Evolutionary conservation across 495 filamentous ascomycete genomes (phyloP).

Genomic region (Xylaria curta): DNA sequence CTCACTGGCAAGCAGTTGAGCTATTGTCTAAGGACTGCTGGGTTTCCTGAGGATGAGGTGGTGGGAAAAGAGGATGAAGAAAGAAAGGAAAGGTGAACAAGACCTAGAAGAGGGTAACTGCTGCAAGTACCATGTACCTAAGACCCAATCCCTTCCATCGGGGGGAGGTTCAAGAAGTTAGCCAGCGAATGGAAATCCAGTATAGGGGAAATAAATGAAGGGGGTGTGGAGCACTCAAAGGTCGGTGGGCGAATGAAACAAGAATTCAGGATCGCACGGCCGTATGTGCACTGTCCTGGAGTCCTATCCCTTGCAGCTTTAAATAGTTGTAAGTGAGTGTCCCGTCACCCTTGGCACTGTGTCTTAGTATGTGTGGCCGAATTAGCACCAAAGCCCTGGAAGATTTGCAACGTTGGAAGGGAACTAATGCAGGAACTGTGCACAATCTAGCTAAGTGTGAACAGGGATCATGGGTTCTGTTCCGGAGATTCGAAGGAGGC

Average conservation of each 20-base stretch:
- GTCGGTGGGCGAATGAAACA: slow-evolving; percentile 26
- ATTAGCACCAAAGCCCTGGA: slow-evolving; percentile 21
- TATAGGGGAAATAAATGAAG: slow-evolving; percentile 45
- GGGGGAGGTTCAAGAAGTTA: slow-evolving; percentile 21
- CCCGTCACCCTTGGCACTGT: neutral
- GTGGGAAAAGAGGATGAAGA: slow-evolving; percentile 43
- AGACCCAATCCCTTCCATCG: slow-evolving; percentile 23
- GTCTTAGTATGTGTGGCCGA: slow-evolving; percentile 28
- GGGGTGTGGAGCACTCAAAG: slow-evolving; percentile 36
- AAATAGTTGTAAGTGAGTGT: slow-evolving; percentile 15
- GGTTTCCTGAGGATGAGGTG: slow-evolving; percentile 28
- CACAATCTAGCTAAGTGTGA: slow-evolving; percentile 26
- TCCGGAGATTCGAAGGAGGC: slow-evolving; percentile 29
- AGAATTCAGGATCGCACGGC: slow-evolving; percentile 31
- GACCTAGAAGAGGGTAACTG: slow-evolving; percentile 38
- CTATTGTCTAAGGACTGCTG: slow-evolving; percentile 41
- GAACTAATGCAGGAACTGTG: slow-evolving; percentile 41
- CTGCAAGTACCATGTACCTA: slow-evolving; percentile 12
- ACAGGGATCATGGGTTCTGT: slow-evolving; percentile 25
- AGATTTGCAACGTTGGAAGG: slow-evolving; percentile 22
- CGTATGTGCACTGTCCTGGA: slow-evolving; percentile 31
- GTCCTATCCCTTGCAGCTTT: neutral
- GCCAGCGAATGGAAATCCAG: slow-evolving; percentile 38
- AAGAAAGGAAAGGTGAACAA: slow-evolving; percentile 43
- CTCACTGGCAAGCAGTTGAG: slow-evolving; percentile 53